Evolutionary conservation across 495 filamentous ascomycete genomes (phyloP), one percentile per base, ranked within the genome.

Genomic region (Aspergillus asperescens): DNA sequence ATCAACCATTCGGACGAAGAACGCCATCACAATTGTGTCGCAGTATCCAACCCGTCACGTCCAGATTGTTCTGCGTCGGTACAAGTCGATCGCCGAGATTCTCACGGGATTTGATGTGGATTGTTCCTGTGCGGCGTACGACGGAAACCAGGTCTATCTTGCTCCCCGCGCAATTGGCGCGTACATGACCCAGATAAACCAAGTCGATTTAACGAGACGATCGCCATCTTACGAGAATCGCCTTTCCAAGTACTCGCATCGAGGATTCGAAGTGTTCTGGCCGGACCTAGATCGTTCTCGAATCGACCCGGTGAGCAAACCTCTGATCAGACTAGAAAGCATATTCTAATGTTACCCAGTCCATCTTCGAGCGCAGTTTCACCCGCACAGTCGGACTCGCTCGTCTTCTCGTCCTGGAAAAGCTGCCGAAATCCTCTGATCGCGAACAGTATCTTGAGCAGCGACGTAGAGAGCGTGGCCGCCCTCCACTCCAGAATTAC

Each of bases 171-270:
- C 85, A 10, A 62, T 94, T 5, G 77, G 77, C n/a, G 78, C 87
- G 1, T 90, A 81, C 58, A 81, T 91, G 48, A 89, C 86, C 7
- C 88, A 94, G 69, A 75, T 75, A 50, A 94, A 94, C 59, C 81
- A 80, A 22, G 79, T 94, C 55, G 88, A 94, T 62, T 75, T 94
- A 39, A 82, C 79, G 6, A 78, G 88, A 4, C 81, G 88, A 12
- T 90, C 86, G 9, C 88, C 88, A 0, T 90, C 87, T 0, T 94
- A 92, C 60, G 88, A 94, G 59, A 91, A 86, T 55, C 84, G 88
- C 7, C 75, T 94, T n/a, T 88, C 86, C 4, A 94, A 94, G 64
- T 94, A 92, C 66, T 86, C 83, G 19, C 88, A 85, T 61, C 74
- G 88, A 10, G 86, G 87, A 3, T 94, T 94, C 49, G 88, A 94